phyloP scores from a whole-genome alignment of 129 eudicot genomes.

The Helichrysum umbraculigerum region DNA sequence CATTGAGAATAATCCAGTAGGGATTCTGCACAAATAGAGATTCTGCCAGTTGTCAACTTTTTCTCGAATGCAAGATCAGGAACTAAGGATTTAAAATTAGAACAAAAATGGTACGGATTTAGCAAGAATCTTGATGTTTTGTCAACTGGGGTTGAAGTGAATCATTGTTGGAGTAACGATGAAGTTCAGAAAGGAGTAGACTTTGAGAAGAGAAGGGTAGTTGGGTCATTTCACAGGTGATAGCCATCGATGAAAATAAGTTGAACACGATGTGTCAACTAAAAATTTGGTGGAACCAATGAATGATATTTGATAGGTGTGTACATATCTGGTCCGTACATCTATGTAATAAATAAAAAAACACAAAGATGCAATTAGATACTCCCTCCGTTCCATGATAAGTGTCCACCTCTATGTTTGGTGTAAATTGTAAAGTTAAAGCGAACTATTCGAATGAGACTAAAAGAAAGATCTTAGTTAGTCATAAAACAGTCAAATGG shows the following conservation, averaged over 20 bases:
- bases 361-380: too few relatives aligned
- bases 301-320: constrained; percentile 11
- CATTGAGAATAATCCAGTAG: constrained; percentile 20
- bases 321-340: too few relatives aligned
- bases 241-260: not conserved
- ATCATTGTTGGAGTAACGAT: constrained; percentile 13
- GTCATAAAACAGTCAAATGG: too few relatives aligned
- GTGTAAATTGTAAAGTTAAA: too few relatives aligned
- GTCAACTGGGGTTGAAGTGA: constrained; percentile 22
- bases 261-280: constrained; percentile 26
- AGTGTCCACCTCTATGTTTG: too few relatives aligned
- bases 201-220: constrained; percentile 19
- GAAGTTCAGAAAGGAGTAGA: not conserved
- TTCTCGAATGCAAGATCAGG: constrained; percentile 14
- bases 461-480: too few relatives aligned
- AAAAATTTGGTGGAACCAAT: constrained; percentile 31
- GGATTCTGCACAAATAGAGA: constrained; percentile 4
- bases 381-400: too few relatives aligned
- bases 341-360: too few relatives aligned
- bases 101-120: not conserved
- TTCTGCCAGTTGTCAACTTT: not conserved
- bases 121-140: constrained; percentile 19
- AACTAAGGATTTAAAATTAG: not conserved
- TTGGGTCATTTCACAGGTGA: constrained; percentile 4
- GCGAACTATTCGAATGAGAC: too few relatives aligned